Conservation (phyloP, 371 early-diverging fungal genomes). For the Mucor piriformis region DNA sequence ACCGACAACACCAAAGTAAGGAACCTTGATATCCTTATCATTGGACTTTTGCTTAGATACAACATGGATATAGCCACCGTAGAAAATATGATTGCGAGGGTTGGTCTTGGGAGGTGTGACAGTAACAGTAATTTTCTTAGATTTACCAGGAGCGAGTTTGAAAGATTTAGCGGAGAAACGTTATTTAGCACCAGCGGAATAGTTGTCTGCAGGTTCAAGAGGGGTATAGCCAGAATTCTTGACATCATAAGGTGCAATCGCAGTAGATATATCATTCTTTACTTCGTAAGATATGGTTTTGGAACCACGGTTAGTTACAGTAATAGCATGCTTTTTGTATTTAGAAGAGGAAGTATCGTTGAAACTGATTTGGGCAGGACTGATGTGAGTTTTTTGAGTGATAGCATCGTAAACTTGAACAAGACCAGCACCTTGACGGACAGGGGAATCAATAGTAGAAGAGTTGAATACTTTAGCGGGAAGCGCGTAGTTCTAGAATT, state of each 20-base stretch:
- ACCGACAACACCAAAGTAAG: too few species aligned
- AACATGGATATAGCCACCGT: constrained; percentile 37
- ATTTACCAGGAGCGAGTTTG: constrained; percentile 60
- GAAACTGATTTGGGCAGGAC: constrained; percentile 64
- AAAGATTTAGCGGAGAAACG: constrained; percentile 64
- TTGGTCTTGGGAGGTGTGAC: constrained; percentile 42
- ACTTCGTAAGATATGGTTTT: constrained; percentile 47
- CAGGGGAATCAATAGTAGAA: constrained; percentile 29
- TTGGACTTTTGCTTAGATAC: neutral
- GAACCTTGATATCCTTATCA: too few species aligned
- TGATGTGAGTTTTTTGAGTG: constrained; percentile 42
- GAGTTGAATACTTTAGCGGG: constrained; percentile 2
- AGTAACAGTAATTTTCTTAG: constrained; percentile 35
- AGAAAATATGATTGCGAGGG: constrained; percentile 26
- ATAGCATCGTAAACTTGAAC: constrained; percentile 68
- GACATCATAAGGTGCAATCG: constrained; percentile 35
- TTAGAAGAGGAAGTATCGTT: constrained; percentile 58
- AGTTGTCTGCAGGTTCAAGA: constrained; percentile 7
- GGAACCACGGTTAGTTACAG: constrained; percentile 56
- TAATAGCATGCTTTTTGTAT: constrained; percentile 37
- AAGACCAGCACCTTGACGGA: constrained; percentile 76
- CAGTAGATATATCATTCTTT: constrained; percentile 35
- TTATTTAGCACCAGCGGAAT: constrained; percentile 44
- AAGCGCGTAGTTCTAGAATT: constrained; percentile 57
- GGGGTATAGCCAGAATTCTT: constrained; percentile 8